Conservation (phyloP, 495 filamentous ascomycete genomes). For the Entonaema liquescens region DNA sequence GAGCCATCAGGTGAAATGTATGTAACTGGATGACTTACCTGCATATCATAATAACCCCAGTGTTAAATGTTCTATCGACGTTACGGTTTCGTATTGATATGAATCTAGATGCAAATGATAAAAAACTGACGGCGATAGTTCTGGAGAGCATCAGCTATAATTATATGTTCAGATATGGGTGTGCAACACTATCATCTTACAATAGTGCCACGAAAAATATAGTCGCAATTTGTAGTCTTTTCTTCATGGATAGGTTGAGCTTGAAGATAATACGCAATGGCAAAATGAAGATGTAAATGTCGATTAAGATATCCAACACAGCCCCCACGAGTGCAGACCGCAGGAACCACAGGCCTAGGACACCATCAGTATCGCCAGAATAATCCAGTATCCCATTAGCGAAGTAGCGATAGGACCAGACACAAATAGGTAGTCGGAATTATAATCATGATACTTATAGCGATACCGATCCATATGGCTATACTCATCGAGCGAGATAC, state of each 20-base stretch:
- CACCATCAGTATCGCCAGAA: not conserved
- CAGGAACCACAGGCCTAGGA: not conserved
- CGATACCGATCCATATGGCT: slow-evolving; percentile 4
- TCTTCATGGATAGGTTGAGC: not conserved
- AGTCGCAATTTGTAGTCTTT: not conserved
- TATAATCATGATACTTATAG: not conserved
- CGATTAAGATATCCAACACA: not conserved
- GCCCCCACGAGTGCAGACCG: not conserved
- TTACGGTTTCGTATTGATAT: not conserved
- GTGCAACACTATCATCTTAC: not conserved
- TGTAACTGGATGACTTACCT: not conserved
- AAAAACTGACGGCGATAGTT: not conserved
- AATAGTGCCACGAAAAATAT: not conserved
- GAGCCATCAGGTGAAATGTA: too few relatives aligned
- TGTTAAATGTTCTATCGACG: not conserved
- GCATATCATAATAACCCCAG: not conserved
- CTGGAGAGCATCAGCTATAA: not conserved
- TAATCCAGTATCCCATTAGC: not conserved
- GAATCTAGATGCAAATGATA: not conserved
- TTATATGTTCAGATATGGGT: not conserved
- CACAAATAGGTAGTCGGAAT: too few relatives aligned
- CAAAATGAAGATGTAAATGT: not conserved
- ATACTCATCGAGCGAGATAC: not conserved
- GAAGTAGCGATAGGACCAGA: not conserved
- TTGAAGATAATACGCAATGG: not conserved